Evolutionary conservation across 306 rosid species (phyloP), one percentile per base, ranked within the genome.

Genomic region (Cicer yamashitae): DNA sequence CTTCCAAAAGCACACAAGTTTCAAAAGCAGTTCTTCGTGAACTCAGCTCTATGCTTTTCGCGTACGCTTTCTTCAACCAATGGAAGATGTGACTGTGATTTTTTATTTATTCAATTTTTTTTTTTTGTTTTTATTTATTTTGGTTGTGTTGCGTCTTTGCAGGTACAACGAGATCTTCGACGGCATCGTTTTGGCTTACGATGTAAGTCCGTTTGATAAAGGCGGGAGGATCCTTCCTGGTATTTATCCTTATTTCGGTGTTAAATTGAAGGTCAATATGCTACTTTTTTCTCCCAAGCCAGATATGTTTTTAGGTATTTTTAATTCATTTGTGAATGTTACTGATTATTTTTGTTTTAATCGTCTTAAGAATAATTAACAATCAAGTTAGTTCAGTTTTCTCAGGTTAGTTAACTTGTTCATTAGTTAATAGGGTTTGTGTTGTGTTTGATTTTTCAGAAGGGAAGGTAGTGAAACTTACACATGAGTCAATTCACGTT

Each of bases 201-300:
- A 90, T 17, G 79, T 88, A 72, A 75, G 78, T 39, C 78, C 88
- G 47, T 58, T 80, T 22, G 90, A 88, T 69, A 83, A 86, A 38
- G 70, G 30, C 10, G 76, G 88, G 1, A 92, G 71, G 77, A 78
- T 86, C 69, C 86, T 84, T 76, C 67, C 91, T 51, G 87, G 84
- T 10, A 41, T 88, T 59, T 76, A 72, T 75, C 98, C 98, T 54
- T 86, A 88, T 82, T 82, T 96, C 43, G 77, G 84, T 14, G 93
- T 92, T 75, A 75, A 66, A 43, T 66, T 90, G 11, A 86, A 82
- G 47, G 91, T 84, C 22, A 88, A 84, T 53, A 34, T 88, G 72
- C 83, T 96, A 12, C 92, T 90, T 45, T 92, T 89, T 80, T 89
- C 92, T 63, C 96, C 97, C 5, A 89, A 86, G 76, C 97, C 96